Evolutionary conservation across 2,329 filamentous ascomycete genomes (phyloP), one percentile per base, ranked within the genome.

Genomic region (Penicillium psychrosexuale): DNA sequence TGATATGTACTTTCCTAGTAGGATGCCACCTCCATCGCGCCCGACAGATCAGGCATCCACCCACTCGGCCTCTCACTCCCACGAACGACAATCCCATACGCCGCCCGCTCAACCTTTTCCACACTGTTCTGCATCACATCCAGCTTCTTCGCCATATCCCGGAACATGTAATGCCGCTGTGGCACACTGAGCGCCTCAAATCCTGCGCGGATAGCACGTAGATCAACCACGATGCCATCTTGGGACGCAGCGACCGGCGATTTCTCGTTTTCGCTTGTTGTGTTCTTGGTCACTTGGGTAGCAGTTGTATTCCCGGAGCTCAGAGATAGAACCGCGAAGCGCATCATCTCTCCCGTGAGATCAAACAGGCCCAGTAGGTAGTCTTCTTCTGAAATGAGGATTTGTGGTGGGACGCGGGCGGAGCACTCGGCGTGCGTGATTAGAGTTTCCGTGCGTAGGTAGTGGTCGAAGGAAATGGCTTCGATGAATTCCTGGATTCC

Each of bases 401-500:
- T 81, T 1, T 79, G 80, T 0, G 75, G 71, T 0, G 77, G 73
- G 3, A 78, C 54, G 12, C 64, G 61, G 1, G 60, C 74, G 30
- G 78, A 72, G 0, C 88, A 81, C 52, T 90, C 83, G 0, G 83
- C 79, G 9, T 83, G 83, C 0, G 85, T 83, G 62, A 97, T 86
- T 45, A 97, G 80, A 0, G 77, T 82, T 69, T 96, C 90, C 2
- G 84, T 85, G 44, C 84, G 82, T 33, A 99, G 83, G 75, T 99
- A 99, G 73, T 96, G 86, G 56, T 88, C 82, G 71, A 99, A 97
- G 0, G 89, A 88, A 28, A 95, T 78, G 0, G 93, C 92, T 77
- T 99, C 94, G 72, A 97, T 89, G 68, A 91, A 94, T 75, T 99
- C 94, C 74, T 99, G 94, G 48, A 96, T 85, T 46, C 91, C 93